These are phyloP conservation scores for Chrysoporthe deuterocubensis DNA, from an alignment of 2,329 filamentous ascomycete species.

Conservation along the genomic window DNA sequence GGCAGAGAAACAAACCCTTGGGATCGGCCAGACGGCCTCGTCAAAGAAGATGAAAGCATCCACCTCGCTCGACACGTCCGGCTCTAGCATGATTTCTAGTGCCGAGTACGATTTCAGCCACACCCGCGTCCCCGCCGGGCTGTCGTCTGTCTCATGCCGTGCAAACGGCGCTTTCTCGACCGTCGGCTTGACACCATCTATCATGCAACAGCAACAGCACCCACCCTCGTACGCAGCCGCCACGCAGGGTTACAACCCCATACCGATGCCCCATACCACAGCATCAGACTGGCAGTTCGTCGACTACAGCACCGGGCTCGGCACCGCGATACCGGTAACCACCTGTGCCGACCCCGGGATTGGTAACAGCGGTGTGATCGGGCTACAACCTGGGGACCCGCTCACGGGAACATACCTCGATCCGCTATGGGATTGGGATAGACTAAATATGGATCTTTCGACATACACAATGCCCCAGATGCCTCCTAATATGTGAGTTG, in stretches of 20 bases:
- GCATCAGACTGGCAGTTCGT: slow-evolving; percentile 19
- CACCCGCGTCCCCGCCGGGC: not conserved
- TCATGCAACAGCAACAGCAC: slow-evolving; percentile 1
- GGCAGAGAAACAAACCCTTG: slow-evolving; percentile 18
- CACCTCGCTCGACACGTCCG: not conserved
- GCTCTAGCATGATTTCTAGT: not conserved
- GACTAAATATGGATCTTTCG: slow-evolving; percentile 18
- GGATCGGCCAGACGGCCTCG: not conserved
- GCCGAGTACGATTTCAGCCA: slow-evolving; percentile 4
- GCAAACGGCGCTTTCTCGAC: not conserved
- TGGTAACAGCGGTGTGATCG: not conserved
- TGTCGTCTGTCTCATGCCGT: not conserved
- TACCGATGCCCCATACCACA: not conserved
- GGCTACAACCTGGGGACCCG: slow-evolving; percentile 24
- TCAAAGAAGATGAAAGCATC: slow-evolving; percentile 19
- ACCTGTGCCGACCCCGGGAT: not conserved
- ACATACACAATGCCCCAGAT: not conserved
- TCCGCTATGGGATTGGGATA: slow-evolving; percentile 27
- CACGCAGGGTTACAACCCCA: not conserved
- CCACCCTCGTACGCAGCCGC: slow-evolving; percentile 9
- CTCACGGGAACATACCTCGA: slow-evolving; percentile 26
- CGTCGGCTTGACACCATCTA: not conserved
- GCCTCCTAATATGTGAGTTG: not conserved
- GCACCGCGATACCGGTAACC: slow-evolving; percentile 2
- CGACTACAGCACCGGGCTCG: slow-evolving; percentile 10